Conservation (phyloP, 176 grass and related monocot species). For the Pharus latifolius region DNA sequence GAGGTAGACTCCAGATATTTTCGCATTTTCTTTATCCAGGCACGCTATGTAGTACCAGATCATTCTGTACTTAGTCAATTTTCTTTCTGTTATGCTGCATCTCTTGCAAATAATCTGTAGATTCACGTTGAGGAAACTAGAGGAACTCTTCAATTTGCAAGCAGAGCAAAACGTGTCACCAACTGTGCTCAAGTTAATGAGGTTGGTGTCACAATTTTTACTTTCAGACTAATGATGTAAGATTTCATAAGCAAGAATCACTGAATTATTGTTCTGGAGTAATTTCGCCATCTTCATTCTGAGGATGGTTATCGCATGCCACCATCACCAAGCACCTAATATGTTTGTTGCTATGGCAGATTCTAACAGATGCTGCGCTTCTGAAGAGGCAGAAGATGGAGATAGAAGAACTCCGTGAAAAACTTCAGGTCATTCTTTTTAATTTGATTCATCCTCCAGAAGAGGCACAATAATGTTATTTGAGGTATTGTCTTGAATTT, state of each 20-base stretch:
- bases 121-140: conserved; percentile 79
- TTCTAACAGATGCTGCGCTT: conserved; percentile 89
- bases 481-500: conserved; percentile 16
- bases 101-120: conserved; percentile 20
- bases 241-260: too few species aligned
- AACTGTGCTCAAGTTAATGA: conserved; percentile 98
- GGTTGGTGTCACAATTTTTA: conserved; percentile 29
- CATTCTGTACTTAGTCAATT: neutral
- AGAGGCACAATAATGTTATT: conserved; percentile 8
- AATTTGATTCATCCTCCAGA: neutral
- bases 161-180: conserved; percentile 89
- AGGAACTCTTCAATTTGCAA: conserved; percentile 96
- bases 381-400: conserved; percentile 89
- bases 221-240: neutral
- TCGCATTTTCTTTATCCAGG: neutral
- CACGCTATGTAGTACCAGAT: neutral
- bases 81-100: neutral
- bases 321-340: conserved; percentile 13
- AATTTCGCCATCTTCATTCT: too few species aligned
- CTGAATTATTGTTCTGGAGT: too few species aligned
- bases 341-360: conserved; percentile 22
- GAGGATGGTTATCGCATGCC: too few species aligned
- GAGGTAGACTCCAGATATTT: conserved; percentile 41
- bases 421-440: conserved; percentile 58
- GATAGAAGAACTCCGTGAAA: conserved; percentile 84